phyloP scores from a whole-genome alignment of 1,139 yeast genomes.

The Geotrichum bryndzae region DNA sequence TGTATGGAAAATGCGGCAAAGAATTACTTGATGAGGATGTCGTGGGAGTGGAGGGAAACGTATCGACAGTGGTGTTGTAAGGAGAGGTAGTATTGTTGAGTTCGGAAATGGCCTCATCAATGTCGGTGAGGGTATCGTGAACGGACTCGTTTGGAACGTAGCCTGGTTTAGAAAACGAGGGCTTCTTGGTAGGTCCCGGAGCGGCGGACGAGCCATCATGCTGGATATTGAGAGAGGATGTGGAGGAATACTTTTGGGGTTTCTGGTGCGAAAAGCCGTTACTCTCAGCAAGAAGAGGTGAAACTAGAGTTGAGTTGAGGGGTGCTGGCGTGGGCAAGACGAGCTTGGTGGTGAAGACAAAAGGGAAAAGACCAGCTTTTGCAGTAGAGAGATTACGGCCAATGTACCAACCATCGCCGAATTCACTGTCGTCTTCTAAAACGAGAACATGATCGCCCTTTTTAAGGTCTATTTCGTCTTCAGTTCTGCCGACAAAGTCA shows the following conservation, averaged over 20 bases:
- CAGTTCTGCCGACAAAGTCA: slow-evolving; percentile 78
- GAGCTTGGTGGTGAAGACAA: slow-evolving; percentile 52
- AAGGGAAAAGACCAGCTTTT: slow-evolving; percentile 83
- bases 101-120: slow-evolving; percentile 78
- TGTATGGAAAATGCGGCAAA: slow-evolving; percentile 19
- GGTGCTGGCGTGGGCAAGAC: slow-evolving; percentile 24
- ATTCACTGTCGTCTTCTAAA: slow-evolving; percentile 85
- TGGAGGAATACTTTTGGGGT: background rate
- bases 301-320: slow-evolving; percentile 25
- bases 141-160: slow-evolving; percentile 37
- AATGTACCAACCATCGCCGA: slow-evolving; percentile 95
- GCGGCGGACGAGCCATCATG: background rate
- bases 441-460: slow-evolving; percentile 87
- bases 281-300: slow-evolving; percentile 6
- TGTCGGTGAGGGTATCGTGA: slow-evolving; percentile 64
- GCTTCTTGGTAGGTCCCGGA: background rate
- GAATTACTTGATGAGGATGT: slow-evolving; percentile 5
- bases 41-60: slow-evolving; percentile 1
- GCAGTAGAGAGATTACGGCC: slow-evolving; percentile 70
- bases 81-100: slow-evolving; percentile 31
- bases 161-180: slow-evolving; percentile 6
- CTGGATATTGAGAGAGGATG: slow-evolving; percentile 2
- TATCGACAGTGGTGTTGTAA: slow-evolving; percentile 22
- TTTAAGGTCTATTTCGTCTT: slow-evolving; percentile 75
- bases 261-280: background rate